A percentile compares a stretch with the other conserved stretches of the same genome.
These are phyloP conservation scores for Backusella sp. DNA, from an alignment of 192 early-diverging fungal genomes.

Conservation along the genomic window DNA sequence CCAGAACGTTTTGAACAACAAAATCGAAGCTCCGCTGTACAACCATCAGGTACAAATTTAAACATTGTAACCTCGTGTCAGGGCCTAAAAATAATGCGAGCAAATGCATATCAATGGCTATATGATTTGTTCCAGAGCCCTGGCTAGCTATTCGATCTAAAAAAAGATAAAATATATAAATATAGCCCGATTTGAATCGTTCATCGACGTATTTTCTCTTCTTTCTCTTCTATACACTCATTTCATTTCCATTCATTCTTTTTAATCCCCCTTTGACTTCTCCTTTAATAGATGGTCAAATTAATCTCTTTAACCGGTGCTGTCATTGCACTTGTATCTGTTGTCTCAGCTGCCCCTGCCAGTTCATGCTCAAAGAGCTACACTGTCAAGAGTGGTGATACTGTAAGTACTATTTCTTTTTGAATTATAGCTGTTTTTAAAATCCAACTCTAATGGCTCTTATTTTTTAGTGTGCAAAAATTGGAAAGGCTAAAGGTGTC, in stretches of 20 bases:
- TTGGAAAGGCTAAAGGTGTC: conserved; percentile 2
- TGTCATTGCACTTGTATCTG: not conserved
- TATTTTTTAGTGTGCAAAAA: conserved; percentile 10
- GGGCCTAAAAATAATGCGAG: not conserved
- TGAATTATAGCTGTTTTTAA: not conserved
- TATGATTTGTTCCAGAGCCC: not conserved
- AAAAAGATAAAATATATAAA: conserved; percentile 8
- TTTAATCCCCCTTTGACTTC: not conserved
- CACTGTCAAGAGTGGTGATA: conserved; percentile 17
- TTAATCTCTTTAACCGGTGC: not conserved
- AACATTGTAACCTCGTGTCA: conserved; percentile 3
- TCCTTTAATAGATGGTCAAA: not conserved
- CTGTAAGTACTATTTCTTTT: not conserved
- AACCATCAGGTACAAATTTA: not conserved
- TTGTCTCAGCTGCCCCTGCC: conserved; percentile 1
- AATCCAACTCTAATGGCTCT: not conserved
- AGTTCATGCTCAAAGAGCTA: conserved; percentile 5
- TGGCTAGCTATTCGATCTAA: not conserved
- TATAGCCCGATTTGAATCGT: not conserved
- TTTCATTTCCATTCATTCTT: not conserved
- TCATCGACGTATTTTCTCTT: not conserved
- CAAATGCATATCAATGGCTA: not conserved
- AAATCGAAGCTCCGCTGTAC: not conserved
- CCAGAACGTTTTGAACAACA: not conserved
- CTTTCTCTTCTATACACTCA: not conserved